phyloP scores from a whole-genome alignment of 2,329 filamentous ascomycete genomes.

The Lasiodiplodia hormozganensis region DNA sequence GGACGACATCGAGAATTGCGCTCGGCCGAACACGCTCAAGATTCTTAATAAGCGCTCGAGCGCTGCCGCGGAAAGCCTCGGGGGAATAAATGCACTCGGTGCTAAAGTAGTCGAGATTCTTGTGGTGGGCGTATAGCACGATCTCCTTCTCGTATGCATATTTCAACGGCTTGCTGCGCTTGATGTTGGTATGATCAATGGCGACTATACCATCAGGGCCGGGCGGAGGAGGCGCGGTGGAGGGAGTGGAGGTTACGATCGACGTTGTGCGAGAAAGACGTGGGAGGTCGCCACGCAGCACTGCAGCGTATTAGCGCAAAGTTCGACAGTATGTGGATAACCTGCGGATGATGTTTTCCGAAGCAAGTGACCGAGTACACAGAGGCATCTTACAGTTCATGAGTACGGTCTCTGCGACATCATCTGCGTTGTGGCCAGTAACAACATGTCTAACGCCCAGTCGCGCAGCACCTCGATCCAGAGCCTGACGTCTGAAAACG shows the following conservation, averaged over 20 bases:
- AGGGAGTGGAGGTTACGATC: constrained; percentile 71
- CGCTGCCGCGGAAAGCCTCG: constrained; percentile 93
- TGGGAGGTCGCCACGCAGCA: constrained; percentile 87
- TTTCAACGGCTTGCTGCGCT: constrained; percentile 94
- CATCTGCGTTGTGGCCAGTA: constrained; percentile 96
- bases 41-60: constrained; percentile 91
- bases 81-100: constrained; percentile 99
- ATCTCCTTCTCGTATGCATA: constrained; percentile 99
- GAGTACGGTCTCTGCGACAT: constrained; percentile 94
- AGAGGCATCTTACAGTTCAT: constrained; percentile 72
- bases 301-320: constrained; percentile 34
- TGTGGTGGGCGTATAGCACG: constrained; percentile 95
- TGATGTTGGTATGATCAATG: constrained; percentile 73
- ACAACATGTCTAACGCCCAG: constrained; percentile 91
- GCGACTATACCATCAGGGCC: constrained; percentile 27
- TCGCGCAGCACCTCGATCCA: constrained; percentile 89
- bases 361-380: not conserved
- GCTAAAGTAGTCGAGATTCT: constrained; percentile 95
- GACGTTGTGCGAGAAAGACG: constrained; percentile 86
- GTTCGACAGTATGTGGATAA: not conserved
- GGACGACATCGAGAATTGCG: constrained; percentile 92
- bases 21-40: constrained; percentile 91
- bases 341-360: not conserved
- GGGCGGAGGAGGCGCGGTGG: constrained; percentile 61
- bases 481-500: constrained; percentile 90